phyloP scores from a whole-genome alignment of 1,139 yeast genomes.

The Pichia sp. region DNA sequence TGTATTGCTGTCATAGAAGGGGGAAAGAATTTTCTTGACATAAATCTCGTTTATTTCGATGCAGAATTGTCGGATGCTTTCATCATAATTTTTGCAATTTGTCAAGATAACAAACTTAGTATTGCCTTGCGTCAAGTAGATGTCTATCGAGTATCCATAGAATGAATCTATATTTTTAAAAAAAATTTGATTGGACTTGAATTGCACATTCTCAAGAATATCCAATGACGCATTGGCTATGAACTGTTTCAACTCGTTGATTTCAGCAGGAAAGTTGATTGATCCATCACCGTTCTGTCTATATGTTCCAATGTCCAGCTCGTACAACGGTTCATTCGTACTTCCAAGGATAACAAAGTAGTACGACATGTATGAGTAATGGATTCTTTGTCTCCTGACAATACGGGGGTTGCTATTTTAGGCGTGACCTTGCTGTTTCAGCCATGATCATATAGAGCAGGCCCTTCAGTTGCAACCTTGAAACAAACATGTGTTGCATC shows the following conservation, averaged over 20 bases:
- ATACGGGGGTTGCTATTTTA: neutral
- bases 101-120: slow-evolving; percentile 64
- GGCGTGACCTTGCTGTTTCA: neutral
- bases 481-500: neutral
- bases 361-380: slow-evolving; percentile 45
- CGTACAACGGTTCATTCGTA: slow-evolving; percentile 80
- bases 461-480: neutral
- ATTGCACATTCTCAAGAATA: slow-evolving; percentile 82
- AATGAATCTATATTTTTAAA: slow-evolving; percentile 81
- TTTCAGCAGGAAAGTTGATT: slow-evolving; percentile 62
- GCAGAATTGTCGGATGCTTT: slow-evolving; percentile 76
- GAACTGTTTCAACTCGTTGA: slow-evolving; percentile 80
- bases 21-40: slow-evolving; percentile 79
- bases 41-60: slow-evolving; percentile 82
- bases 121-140: slow-evolving; percentile 85
- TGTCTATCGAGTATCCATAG: slow-evolving; percentile 75
- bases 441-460: neutral
- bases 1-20: slow-evolving; percentile 76
- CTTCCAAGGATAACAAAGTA: slow-evolving; percentile 88
- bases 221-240: slow-evolving; percentile 86
- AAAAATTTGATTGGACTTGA: slow-evolving; percentile 63
- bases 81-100: slow-evolving; percentile 49
- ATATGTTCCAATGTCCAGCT: slow-evolving; percentile 78
- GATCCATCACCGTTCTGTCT: slow-evolving; percentile 60
- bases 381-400: neutral